phyloP scores from a whole-genome alignment of 306 rosid genomes.

The Vachellia pachyceras region DNA sequence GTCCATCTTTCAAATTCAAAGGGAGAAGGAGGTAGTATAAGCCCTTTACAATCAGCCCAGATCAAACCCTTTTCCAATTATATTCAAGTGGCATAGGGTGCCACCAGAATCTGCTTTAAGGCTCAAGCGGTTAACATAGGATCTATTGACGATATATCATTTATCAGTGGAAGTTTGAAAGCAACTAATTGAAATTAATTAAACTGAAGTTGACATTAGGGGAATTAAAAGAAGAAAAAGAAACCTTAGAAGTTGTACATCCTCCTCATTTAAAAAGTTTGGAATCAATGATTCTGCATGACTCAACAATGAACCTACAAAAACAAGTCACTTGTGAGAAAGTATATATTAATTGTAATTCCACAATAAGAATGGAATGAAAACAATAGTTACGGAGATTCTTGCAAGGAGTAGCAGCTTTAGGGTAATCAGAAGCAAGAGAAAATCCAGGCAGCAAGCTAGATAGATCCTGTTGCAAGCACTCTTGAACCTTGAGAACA shows the following conservation, averaged over 20 bases:
- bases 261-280: constrained; percentile 68
- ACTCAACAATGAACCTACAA: constrained; percentile 73
- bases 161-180: background rate
- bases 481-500: constrained; percentile 65
- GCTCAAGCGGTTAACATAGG: constrained; percentile 17
- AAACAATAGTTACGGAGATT: constrained; percentile 60
- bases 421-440: constrained; percentile 52
- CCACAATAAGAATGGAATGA: background rate
- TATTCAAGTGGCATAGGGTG: constrained; percentile 28
- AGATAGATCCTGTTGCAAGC: constrained; percentile 64
- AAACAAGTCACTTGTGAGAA: constrained; percentile 40
- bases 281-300: constrained; percentile 87
- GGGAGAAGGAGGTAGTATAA: background rate
- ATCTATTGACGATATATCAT: background rate
- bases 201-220: constrained; percentile 3
- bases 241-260: constrained; percentile 76
- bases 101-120: constrained; percentile 5
- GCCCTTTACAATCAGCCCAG: constrained; percentile 22
- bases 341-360: constrained; percentile 6
- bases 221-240: constrained; percentile 4
- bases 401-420: constrained; percentile 62
- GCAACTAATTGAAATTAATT: background rate
- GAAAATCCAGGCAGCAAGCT: constrained; percentile 59
- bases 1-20: background rate
- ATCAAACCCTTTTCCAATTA: background rate